Evolutionary conservation across 805 yeast genomes (phyloP).

Genomic region (Sugiyamaella floridensis): DNA sequence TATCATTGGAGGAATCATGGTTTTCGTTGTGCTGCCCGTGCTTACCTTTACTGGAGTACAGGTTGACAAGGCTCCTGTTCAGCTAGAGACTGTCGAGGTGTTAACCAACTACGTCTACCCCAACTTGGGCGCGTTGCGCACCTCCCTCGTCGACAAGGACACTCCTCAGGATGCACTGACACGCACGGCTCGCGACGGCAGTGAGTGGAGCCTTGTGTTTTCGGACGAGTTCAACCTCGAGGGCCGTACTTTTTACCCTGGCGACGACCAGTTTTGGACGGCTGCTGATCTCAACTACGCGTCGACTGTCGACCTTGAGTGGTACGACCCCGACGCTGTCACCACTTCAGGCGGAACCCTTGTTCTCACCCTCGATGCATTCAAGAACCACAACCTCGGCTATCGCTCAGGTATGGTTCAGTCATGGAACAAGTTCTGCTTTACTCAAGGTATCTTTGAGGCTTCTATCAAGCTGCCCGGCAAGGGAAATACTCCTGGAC

Average conservation of each 20-base stretch:
- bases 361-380: slow-evolving; percentile 70
- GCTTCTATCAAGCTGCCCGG: slow-evolving; percentile 74
- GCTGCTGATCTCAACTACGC: slow-evolving; percentile 79
- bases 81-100: slow-evolving; percentile 29
- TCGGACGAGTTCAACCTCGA: slow-evolving; percentile 87
- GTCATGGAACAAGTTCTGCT: slow-evolving; percentile 87
- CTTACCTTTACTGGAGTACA: slow-evolving; percentile 73
- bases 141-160: slow-evolving; percentile 61
- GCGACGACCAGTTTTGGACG: slow-evolving; percentile 88
- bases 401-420: slow-evolving; percentile 91
- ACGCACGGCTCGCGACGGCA: slow-evolving; percentile 52
- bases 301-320: slow-evolving; percentile 85
- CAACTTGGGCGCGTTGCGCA: slow-evolving; percentile 50
- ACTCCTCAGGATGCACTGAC: slow-evolving; percentile 52
- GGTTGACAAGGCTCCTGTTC: slow-evolving; percentile 2
- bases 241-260: slow-evolving; percentile 84
- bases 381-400: slow-evolving; percentile 63
- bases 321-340: slow-evolving; percentile 92
- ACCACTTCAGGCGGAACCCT: slow-evolving; percentile 70
- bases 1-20: slow-evolving; percentile 51
- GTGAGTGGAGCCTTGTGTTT: slow-evolving; percentile 69
- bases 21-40: slow-evolving; percentile 77
- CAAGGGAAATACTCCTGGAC: slow-evolving; percentile 67
- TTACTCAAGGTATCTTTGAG: slow-evolving; percentile 75
- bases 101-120: slow-evolving; percentile 55